Percentiles rank a stretch among this genome's conserved stretches.
These are phyloP conservation scores for rapeseed (Brassica napus) DNA, from an alignment of 345 rosid genomes.

Conservation along the genomic window Da-Ae NC_063442.1:23285001-23285500, in stretches of 20 bases:
- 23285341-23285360: slow-evolving; percentile 87
- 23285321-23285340: slow-evolving; percentile 51
- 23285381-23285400: slow-evolving; percentile 56
- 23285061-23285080: slow-evolving; percentile 1
- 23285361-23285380: slow-evolving; percentile 56
- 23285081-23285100: not conserved
- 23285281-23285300: slow-evolving; percentile 70
- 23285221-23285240: slow-evolving; percentile 54
- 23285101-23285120: slow-evolving; percentile 69
- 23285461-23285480: slow-evolving; percentile 74
- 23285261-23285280: slow-evolving; percentile 68
- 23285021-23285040: not conserved
- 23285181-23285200: slow-evolving; percentile 78
- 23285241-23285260: slow-evolving; percentile 47
- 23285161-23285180: slow-evolving; percentile 71
- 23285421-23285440: slow-evolving; percentile 77
- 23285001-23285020: not conserved
- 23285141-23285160: slow-evolving; percentile 82
- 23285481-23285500: slow-evolving; percentile 64
- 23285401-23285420: slow-evolving; percentile 81
- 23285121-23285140: slow-evolving; percentile 62
- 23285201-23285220: slow-evolving; percentile 56
- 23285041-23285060: not conserved
- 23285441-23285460: slow-evolving; percentile 81
- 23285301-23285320: slow-evolving; percentile 61